Percentiles rank a stretch among this genome's conserved stretches.
Evolutionary conservation across 768 basidiomycete species (phyloP).

Genomic region (Calocera viscosa): DNA sequence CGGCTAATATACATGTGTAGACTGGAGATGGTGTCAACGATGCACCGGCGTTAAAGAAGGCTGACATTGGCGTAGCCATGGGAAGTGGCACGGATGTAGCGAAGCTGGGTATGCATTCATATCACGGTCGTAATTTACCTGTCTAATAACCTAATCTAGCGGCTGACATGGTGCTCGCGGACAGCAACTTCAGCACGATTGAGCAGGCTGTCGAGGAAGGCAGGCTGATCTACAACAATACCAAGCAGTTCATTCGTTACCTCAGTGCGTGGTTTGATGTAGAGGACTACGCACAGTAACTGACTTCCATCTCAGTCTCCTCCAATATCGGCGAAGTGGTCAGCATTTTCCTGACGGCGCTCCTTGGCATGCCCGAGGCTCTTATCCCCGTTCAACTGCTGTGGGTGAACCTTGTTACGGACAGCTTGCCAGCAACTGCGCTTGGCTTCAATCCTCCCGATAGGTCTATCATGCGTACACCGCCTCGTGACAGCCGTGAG

Average conservation of each 20-base stretch:
- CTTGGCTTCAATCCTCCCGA: slow-evolving; percentile 97
- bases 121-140: background rate
- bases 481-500: slow-evolving; percentile 79
- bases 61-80: slow-evolving; percentile 98
- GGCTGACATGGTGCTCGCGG: slow-evolving; percentile 94
- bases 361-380: slow-evolving; percentile 99
- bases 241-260: slow-evolving; percentile 98
- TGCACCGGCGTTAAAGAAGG: slow-evolving; percentile 90
- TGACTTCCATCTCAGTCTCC: slow-evolving; percentile 43
- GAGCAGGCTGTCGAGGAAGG: slow-evolving; percentile 96
- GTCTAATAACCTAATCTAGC: slow-evolving; percentile 30
- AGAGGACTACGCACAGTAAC: background rate
- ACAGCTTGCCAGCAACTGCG: slow-evolving; percentile 90
- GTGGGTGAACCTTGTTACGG: slow-evolving; percentile 97
- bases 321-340: slow-evolving; percentile 97
- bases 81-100: slow-evolving; percentile 98
- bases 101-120: slow-evolving; percentile 39
- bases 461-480: slow-evolving; percentile 91
- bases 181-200: slow-evolving; percentile 96
- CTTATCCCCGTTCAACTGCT: slow-evolving; percentile 94
- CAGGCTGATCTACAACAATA: slow-evolving; percentile 96
- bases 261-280: slow-evolving; percentile 50
- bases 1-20: slow-evolving; percentile 29
- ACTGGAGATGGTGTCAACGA: slow-evolving; percentile 98
- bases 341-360: slow-evolving; percentile 91